A percentile compares a stretch with the other conserved stretches of the same genome.
Evolutionary conservation across 2,329 filamentous ascomycete genomes (phyloP).

Genomic region (Aotearoamyces nothofagi): DNA sequence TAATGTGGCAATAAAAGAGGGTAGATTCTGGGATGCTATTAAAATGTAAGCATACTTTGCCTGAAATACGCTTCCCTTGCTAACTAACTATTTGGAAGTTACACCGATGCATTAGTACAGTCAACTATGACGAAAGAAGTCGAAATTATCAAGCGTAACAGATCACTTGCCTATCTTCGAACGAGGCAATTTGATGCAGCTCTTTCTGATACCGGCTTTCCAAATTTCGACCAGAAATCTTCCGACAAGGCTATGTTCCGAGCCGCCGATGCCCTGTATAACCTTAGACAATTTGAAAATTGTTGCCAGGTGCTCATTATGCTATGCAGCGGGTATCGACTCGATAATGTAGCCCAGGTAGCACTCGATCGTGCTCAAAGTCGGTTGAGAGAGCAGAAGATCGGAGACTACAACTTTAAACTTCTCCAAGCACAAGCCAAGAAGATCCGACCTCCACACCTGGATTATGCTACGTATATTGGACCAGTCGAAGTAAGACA

Average conservation of each 20-base stretch:
- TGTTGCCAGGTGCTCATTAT: conserved; percentile 12
- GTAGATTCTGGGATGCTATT: conserved; percentile 15
- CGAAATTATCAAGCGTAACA: conserved; percentile 17
- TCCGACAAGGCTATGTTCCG: conserved; percentile 21
- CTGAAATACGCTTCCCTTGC: too few relatives aligned
- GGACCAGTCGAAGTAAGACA: conserved; percentile 24
- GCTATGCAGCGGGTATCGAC: conserved; percentile 14
- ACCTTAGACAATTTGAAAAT: conserved; percentile 19
- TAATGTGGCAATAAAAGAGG: conserved; percentile 6
- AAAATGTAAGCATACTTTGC: too few relatives aligned
- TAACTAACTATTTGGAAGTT: too few relatives aligned
- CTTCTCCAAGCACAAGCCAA: conserved; percentile 22
- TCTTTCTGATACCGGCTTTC: conserved; percentile 14
- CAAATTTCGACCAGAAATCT: neutral
- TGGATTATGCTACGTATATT: conserved; percentile 32
- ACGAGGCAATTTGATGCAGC: conserved; percentile 21
- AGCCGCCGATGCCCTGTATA: conserved; percentile 22
- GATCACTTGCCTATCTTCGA: conserved; percentile 19
- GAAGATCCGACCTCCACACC: conserved; percentile 20
- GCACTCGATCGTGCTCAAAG: conserved; percentile 18
- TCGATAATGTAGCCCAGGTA: conserved; percentile 16
- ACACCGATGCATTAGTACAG: conserved; percentile 6
- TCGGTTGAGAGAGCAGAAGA: conserved; percentile 23
- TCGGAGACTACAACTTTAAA: conserved; percentile 24
- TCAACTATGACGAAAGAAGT: conserved; percentile 18